Base-by-base conservation (phyloP, 352 stramenopile genomes). In the Pythium periplocum region DNA sequence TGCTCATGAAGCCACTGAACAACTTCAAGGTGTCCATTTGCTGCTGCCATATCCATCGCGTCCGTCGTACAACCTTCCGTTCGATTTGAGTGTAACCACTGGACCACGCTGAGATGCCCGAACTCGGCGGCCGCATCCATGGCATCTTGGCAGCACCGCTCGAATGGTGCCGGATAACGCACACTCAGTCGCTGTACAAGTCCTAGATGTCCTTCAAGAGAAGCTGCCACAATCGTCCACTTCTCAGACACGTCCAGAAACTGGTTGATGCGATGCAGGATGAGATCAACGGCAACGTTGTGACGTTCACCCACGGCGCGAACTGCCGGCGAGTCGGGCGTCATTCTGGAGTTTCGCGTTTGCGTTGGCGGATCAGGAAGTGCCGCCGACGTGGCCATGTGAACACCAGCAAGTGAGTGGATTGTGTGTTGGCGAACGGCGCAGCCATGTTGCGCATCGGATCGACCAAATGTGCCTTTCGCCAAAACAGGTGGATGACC, bases 81-180 rank as follows among this genome's bases (percentile, higher is more conserved):
- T 0, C 77, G 60, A 55, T 85, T 58, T 2, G 38, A 12, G 42
- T 85, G 71, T 45, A 91, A 60, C 64, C 76, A 86, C 33, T 75
- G 54, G 34, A 91, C 71, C 3, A 91, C 62, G 1, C 73, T 43
- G 6, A 85, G 46, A 52, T 87, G 77, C 6, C 72, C 77, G 40
- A 85, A 85, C 55, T 85, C 77, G 39, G 77, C 74, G 3, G 77
- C 73, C 36, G 73, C 66, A 58, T 87, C 77, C 71, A 87, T 87
- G 33, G 77, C 67, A 38, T 83, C 74, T 6, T 64, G 49, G 58
- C 66, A 80, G 64, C 74, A 85, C 12, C 48, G 53, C 51, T 87
- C 67, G 51, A 83, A 83, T 3, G 67, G 48, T 5, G 42, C 32
- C 0, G 76, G 69, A 8, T 65, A 51, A 3, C 65, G 65, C 1